A percentile compares a stretch with the other conserved stretches of the same genome.
These are phyloP conservation scores for Sindora glabra DNA, from an alignment of 306 rosid species.

Conservation along the genomic window DNA sequence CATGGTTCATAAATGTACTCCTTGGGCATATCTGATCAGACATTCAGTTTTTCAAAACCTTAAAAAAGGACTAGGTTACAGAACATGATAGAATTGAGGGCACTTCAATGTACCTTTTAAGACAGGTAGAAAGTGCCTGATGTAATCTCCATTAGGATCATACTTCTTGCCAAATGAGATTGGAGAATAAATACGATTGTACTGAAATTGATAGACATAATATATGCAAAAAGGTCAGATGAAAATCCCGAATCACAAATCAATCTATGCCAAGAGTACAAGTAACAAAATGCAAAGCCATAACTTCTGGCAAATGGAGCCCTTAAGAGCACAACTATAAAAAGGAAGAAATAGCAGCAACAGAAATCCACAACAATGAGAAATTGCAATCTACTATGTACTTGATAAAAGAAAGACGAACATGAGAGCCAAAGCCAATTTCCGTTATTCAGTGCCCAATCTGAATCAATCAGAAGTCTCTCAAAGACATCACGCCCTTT, in stretches of 20 bases:
- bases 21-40: constrained; percentile 75
- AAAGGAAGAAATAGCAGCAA: too few relatives aligned
- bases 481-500: constrained; percentile 91
- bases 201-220: constrained; percentile 36
- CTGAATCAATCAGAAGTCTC: constrained; percentile 94
- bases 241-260: background rate
- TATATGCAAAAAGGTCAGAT: constrained; percentile 8
- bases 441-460: constrained; percentile 92
- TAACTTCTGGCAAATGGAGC: background rate
- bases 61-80: background rate
- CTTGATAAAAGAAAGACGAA: constrained; percentile 95
- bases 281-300: background rate
- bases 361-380: background rate
- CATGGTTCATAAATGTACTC: constrained; percentile 92
- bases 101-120: constrained; percentile 43
- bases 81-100: constrained; percentile 8
- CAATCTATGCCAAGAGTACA: background rate
- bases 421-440: constrained; percentile 98
- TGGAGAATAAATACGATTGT: constrained; percentile 83
- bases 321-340: background rate
- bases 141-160: constrained; percentile 79
- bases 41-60: constrained; percentile 6
- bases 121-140: constrained; percentile 80
- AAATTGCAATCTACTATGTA: constrained; percentile 5
- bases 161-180: constrained; percentile 87